Evolutionary conservation across 1,139 yeast genomes (phyloP), one percentile per base, ranked within the genome.

Genomic region (Sugiyamaella neomexicana): DNA sequence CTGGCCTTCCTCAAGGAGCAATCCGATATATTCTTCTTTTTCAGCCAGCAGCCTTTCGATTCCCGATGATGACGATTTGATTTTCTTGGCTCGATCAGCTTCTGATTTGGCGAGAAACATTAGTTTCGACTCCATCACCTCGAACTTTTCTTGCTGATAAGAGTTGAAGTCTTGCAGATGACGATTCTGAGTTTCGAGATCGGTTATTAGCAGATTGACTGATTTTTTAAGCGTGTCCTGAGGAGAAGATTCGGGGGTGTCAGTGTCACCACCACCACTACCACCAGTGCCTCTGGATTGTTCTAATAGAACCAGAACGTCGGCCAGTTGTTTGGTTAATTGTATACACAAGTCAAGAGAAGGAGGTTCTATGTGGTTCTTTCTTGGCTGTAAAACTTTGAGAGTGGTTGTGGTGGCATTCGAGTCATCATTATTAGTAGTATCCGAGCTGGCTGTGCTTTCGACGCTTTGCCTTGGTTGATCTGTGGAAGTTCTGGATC

Each of bases 1-100:
- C 59, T 87, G 86, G 2, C 97, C 97, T 69, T 91, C 98, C 55
- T 80, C 82, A 65, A 86, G 69, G 37, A 91, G 74, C 58, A 77
- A 72, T 25, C 81, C 85, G 58, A 86, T 77, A 38, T 76, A 75
- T 25, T 75, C 76, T 46, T 86, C 90, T 60, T 80, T 80, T 42
- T 78, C 80, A 2, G 76, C 72, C 25, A 66, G 58, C 43, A 61
- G 60, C 54, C 63, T 63, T 13, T 65, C 60, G n/a, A 58, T 45
- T 8, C 68, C 67, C 2, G 58, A 48, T 6, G 42, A 39, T 2
- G 61, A 53, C 5, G 54, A 34, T 40, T 61, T 65, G 5, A 47
- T 57, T 1, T 44, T 36, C 12, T 58, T 58, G 6, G 70, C 62
- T 6, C 70, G 53, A 15, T 66, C 65, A 1, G 62, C 64, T 44